Conservation (phyloP, 1,284 basidiomycete genomes). For the Puccinia horiana region DNA sequence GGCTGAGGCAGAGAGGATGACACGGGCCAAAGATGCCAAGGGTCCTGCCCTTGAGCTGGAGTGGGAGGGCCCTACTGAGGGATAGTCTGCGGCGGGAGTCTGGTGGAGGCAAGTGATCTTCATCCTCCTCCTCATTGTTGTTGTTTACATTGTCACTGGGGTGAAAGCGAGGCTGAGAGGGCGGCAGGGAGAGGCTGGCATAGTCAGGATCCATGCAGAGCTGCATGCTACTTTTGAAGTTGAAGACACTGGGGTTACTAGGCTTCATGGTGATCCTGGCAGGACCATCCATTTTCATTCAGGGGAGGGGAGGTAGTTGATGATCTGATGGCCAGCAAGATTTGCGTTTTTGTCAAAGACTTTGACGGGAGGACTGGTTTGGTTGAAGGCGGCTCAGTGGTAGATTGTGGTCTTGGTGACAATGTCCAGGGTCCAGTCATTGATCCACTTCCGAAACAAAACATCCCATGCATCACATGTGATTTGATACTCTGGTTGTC, state of each 20-base stretch:
- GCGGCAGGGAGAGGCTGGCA: no score
- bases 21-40: no score
- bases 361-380: constrained; percentile 75
- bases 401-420: constrained; percentile 92
- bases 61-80: no score
- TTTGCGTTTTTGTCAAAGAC: constrained; percentile 95
- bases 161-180: no score
- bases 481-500: constrained; percentile 97
- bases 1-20: no score
- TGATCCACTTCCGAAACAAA: constrained; percentile 98
- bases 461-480: constrained; percentile 88
- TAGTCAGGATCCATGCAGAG: constrained; percentile 62
- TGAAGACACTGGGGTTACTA: no score
- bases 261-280: constrained; percentile 92
- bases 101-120: no score
- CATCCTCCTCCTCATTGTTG: no score
- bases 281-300: constrained; percentile 98
- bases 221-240: constrained; percentile 95
- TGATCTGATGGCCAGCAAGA: constrained; percentile 91
- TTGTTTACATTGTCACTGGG: no score
- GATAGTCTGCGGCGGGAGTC: no score
- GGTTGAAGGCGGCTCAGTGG: constrained; percentile 71
- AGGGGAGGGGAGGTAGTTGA: constrained; percentile 91
- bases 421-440: constrained; percentile 83
- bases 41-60: no score